These are phyloP conservation scores for Apiotrichum gracile DNA, from an alignment of 1,284 basidiomycete genomes.

Conservation along the genomic window DNA sequence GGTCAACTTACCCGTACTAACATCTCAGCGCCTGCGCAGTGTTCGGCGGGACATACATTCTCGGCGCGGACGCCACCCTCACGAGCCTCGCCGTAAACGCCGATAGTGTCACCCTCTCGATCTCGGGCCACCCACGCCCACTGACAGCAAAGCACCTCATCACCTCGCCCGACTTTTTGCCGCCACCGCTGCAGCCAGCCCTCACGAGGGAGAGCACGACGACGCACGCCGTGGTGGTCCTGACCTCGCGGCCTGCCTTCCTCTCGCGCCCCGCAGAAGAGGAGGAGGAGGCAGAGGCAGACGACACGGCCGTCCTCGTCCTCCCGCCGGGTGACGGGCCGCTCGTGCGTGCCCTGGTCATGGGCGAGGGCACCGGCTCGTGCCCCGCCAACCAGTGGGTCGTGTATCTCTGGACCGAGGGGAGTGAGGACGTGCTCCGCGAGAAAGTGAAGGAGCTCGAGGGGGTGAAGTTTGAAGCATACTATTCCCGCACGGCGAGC, in stretches of 20 bases:
- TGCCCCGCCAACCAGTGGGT: slow-evolving; percentile 77
- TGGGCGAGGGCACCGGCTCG: slow-evolving; percentile 78
- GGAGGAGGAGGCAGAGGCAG: slow-evolving; percentile 22
- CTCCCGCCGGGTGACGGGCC: slow-evolving; percentile 60
- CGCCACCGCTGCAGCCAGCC: slow-evolving; percentile 35
- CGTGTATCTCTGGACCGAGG: slow-evolving; percentile 41
- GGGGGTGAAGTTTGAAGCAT: slow-evolving; percentile 2
- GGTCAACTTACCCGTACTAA: too few relatives aligned
- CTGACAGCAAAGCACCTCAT: slow-evolving; percentile 52
- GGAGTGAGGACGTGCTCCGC: neutral
- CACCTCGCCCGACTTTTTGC: slow-evolving; percentile 51
- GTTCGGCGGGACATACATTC: slow-evolving; percentile 74
- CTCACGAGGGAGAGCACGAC: slow-evolving; percentile 11
- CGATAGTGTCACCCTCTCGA: slow-evolving; percentile 40
- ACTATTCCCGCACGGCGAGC: neutral
- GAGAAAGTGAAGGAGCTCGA: neutral
- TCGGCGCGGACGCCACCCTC: slow-evolving; percentile 49
- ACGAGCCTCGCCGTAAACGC: slow-evolving; percentile 9
- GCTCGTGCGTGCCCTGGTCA: slow-evolving; percentile 64
- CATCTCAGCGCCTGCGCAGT: slow-evolving; percentile 68
- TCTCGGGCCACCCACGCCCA: slow-evolving; percentile 54
- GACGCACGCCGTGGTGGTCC: slow-evolving; percentile 64
- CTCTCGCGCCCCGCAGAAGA: slow-evolving; percentile 15
- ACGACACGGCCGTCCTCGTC: slow-evolving; percentile 62
- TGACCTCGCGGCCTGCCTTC: slow-evolving; percentile 49